Percentiles rank a stretch among this genome's conserved stretches.
Conservation (phyloP, 352 stramenopile species). For the Globisporangium emineosum region DNA sequence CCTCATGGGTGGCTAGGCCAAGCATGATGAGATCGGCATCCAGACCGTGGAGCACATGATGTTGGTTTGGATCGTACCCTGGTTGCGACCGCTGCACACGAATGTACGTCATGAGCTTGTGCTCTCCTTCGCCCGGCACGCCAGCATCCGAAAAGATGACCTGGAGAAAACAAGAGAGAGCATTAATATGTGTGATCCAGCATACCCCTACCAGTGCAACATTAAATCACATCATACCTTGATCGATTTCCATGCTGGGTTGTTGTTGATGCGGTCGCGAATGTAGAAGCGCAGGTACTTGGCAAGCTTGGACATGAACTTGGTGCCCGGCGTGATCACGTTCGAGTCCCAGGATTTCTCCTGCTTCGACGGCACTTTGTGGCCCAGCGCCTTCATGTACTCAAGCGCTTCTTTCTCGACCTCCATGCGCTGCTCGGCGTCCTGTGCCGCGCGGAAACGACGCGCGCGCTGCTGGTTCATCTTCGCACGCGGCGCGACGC, state of each 20-base stretch:
- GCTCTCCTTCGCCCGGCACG: constrained; percentile 98
- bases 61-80: constrained; percentile 96
- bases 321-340: constrained; percentile 99
- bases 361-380: constrained; percentile 78
- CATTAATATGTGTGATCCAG: neutral
- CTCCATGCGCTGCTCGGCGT: constrained; percentile 91
- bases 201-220: no score
- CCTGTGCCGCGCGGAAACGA: constrained; percentile 95
- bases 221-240: no score
- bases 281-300: constrained; percentile 92
- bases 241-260: constrained; percentile 93
- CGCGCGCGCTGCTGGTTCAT: constrained; percentile 99
- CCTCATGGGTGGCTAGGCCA: constrained; percentile 97
- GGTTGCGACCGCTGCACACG: constrained; percentile 91
- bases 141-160: constrained; percentile 96
- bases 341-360: constrained; percentile 97
- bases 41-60: constrained; percentile 97
- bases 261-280: constrained; percentile 92
- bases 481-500: constrained; percentile 97
- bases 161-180: constrained; percentile 18
- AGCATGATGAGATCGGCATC: constrained; percentile 99
- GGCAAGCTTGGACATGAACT: constrained; percentile 96
- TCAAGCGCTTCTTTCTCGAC: constrained; percentile 92
- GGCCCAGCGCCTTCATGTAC: constrained; percentile 89
- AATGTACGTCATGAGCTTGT: constrained; percentile 99